Evolutionary conservation across 768 basidiomycete species (phyloP).

Genomic region (Pleurotus sapidus): DNA sequence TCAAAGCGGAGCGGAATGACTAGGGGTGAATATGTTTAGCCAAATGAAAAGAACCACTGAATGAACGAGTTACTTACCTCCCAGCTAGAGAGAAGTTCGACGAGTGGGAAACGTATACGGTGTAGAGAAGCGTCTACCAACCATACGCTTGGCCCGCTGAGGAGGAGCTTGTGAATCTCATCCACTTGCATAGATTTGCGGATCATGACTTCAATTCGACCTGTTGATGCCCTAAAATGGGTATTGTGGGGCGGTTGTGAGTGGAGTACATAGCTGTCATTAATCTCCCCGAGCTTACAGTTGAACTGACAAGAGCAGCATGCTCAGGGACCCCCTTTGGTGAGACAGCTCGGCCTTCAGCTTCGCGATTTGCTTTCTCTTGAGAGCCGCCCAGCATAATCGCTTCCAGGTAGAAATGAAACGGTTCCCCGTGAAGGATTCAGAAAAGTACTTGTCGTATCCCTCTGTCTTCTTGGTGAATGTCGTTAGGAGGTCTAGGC

Average conservation of each 20-base stretch:
- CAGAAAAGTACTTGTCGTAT: not conserved
- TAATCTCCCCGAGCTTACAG: not conserved
- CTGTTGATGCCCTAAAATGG: not conserved
- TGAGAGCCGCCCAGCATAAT: constrained; percentile 2
- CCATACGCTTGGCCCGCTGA: not conserved
- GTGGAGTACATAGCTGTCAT: not conserved
- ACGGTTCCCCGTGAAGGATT: not conserved
- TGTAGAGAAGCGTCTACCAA: not conserved
- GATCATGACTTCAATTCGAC: not conserved
- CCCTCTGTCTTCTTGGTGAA: not conserved
- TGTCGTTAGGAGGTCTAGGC: not conserved
- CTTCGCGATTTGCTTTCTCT: not conserved
- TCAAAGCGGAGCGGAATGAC: not conserved
- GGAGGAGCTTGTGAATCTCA: not conserved
- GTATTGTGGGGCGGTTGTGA: not conserved
- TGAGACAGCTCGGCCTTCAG: constrained; percentile 1
- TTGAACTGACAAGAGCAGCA: not conserved
- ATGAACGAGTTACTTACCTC: not conserved
- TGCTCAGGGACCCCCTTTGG: not conserved
- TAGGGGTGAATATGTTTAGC: not conserved
- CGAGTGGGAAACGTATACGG: not conserved
- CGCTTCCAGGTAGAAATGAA: constrained; percentile 1
- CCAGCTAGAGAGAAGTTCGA: not conserved
- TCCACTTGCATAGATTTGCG: not conserved
- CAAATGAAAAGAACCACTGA: not conserved